These are phyloP conservation scores for Pseudogymnoascus sp. DNA, from an alignment of 2,329 filamentous ascomycete genomes.

Conservation along the genomic window DNA sequence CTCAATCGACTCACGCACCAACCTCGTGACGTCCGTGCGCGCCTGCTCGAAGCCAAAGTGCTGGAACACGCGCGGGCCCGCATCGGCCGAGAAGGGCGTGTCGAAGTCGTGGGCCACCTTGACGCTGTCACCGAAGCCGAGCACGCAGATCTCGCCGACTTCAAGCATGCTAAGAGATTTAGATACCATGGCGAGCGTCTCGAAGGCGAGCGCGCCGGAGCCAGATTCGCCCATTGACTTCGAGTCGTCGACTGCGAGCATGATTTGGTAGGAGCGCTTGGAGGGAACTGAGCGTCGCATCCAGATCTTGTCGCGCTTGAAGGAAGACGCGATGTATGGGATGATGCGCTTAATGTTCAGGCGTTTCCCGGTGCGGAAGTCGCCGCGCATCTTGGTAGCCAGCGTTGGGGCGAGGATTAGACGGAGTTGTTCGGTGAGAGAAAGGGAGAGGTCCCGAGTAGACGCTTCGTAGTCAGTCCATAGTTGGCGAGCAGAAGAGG, in stretches of 20 bases:
- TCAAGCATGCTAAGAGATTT: slow-evolving; percentile 86
- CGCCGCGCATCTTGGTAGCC: slow-evolving; percentile 90
- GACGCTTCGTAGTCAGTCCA: slow-evolving; percentile 80
- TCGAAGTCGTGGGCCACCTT: slow-evolving; percentile 81
- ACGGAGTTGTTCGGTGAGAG: slow-evolving; percentile 86
- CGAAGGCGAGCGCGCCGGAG: slow-evolving; percentile 74
- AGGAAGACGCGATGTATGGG: slow-evolving; percentile 94
- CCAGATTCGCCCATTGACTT: slow-evolving; percentile 81
- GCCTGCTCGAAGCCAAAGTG: slow-evolving; percentile 79
- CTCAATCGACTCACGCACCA: slow-evolving; percentile 70
- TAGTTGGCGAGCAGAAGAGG: slow-evolving; percentile 57
- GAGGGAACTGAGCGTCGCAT: slow-evolving; percentile 87
- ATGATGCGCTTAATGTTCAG: slow-evolving; percentile 99
- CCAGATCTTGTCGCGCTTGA: slow-evolving; percentile 99
- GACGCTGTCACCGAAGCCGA: slow-evolving; percentile 79
- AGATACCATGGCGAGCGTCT: slow-evolving; percentile 86
- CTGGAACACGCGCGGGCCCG: slow-evolving; percentile 75
- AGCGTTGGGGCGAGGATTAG: slow-evolving; percentile 91
- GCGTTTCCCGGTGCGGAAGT: slow-evolving; percentile 93
- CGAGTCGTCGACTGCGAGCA: slow-evolving; percentile 94
- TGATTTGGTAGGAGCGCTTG: slow-evolving; percentile 92
- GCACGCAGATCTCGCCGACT: slow-evolving; percentile 82
- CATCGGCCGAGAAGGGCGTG: slow-evolving; percentile 69
- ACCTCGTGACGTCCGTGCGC: slow-evolving; percentile 72
- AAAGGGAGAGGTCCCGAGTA: slow-evolving; percentile 78